These are phyloP conservation scores for Hirschioporus abietinus DNA, from an alignment of 768 basidiomycete species.

Conservation along the genomic window DNA sequence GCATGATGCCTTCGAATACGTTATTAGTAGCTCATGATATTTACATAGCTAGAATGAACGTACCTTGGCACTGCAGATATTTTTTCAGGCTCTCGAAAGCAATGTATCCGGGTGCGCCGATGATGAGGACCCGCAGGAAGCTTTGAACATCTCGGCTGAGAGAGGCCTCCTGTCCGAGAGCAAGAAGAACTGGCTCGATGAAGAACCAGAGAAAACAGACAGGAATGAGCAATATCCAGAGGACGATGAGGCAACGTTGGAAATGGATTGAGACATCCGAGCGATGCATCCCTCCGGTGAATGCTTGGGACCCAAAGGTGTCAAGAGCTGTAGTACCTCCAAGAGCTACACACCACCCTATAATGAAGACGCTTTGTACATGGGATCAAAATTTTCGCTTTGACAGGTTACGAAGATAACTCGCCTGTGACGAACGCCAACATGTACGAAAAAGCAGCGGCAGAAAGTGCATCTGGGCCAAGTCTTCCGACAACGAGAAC, in stretches of 20 bases:
- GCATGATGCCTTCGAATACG: slow-evolving; percentile 57
- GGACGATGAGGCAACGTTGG: slow-evolving; percentile 60
- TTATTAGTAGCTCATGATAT: slow-evolving; percentile 3
- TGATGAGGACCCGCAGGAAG: slow-evolving; percentile 58
- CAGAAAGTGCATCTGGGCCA: slow-evolving; percentile 65
- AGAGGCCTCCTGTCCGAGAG: slow-evolving; percentile 52
- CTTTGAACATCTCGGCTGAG: slow-evolving; percentile 58
- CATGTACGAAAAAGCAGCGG: slow-evolving; percentile 71
- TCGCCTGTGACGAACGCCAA: slow-evolving; percentile 74
- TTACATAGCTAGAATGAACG: slow-evolving; percentile 11
- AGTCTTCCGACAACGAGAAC: slow-evolving; percentile 61
- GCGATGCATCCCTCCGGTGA: slow-evolving; percentile 54
- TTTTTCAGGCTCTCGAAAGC: slow-evolving; percentile 76
- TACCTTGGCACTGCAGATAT: slow-evolving; percentile 76
- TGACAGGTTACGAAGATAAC: slow-evolving; percentile 29
- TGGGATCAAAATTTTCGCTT: slow-evolving; percentile 43
- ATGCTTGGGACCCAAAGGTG: slow-evolving; percentile 74
- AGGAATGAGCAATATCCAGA: slow-evolving; percentile 63
- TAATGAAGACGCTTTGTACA: slow-evolving; percentile 20
- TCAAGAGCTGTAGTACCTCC: slow-evolving; percentile 78
- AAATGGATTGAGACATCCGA: slow-evolving; percentile 68
- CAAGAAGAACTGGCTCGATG: slow-evolving; percentile 55
- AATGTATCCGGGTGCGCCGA: slow-evolving; percentile 69
- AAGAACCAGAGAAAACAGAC: slow-evolving; percentile 59
- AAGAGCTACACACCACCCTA: slow-evolving; percentile 74